phyloP scores from a whole-genome alignment of 345 rosid genomes.

The Citrus glauca region DNA sequence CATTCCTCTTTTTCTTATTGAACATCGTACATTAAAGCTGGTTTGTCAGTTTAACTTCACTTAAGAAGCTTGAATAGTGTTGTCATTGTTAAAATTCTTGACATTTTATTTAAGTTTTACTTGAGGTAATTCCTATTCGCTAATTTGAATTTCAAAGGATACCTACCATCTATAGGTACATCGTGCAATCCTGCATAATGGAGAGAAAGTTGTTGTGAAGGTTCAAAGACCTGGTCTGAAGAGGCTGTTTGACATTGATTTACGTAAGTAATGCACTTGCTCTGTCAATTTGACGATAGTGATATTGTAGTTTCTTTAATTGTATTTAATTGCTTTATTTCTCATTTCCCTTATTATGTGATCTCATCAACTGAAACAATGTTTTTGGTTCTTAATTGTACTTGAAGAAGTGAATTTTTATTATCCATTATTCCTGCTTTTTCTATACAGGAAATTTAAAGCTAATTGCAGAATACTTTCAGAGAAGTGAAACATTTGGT shows the following conservation, averaged over 20 bases:
- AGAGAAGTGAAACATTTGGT: conserved; percentile 81
- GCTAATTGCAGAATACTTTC: conserved; percentile 88
- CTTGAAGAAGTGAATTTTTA: neutral
- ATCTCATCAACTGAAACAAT: neutral
- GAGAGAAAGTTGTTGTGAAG: conserved; percentile 88
- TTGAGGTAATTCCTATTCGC: neutral
- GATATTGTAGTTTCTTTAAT: neutral
- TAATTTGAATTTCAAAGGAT: conserved; percentile 24
- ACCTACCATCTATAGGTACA: conserved; percentile 57
- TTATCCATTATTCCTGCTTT: neutral
- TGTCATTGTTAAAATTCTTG: neutral
- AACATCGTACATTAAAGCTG: neutral
- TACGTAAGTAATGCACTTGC: conserved; percentile 46
- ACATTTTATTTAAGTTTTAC: neutral
- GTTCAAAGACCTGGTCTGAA: conserved; percentile 95
- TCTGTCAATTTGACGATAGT: neutral
- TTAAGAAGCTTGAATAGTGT: neutral
- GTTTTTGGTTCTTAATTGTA: neutral
- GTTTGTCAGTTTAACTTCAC: neutral
- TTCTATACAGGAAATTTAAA: conserved; percentile 63
- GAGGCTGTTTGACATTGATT: conserved; percentile 91
- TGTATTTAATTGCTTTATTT: neutral
- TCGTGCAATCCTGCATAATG: conserved; percentile 81
- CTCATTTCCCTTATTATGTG: neutral
- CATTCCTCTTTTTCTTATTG: neutral